Base-by-base conservation (phyloP, 495 filamentous ascomycete genomes). In the Neurospora hispaniola region DNA sequence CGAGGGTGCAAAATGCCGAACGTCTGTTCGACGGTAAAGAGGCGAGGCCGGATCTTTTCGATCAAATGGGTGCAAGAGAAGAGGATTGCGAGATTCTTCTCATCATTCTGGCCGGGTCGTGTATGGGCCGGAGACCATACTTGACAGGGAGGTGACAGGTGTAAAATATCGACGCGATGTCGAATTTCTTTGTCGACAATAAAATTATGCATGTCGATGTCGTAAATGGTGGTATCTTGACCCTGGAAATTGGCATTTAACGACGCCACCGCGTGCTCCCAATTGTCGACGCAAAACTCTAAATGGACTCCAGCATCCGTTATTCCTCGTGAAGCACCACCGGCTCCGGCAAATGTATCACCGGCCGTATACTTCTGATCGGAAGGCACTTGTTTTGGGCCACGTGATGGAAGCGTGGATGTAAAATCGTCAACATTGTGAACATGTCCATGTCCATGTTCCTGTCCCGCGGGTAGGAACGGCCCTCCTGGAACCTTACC, bases 1-100 rank as follows among this genome's bases (percentile, higher is more conserved):
- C 87, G 79, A 2, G 84, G 76, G 40, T 88, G 81, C 4, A 86
- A 73, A 9, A 89, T 82, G 0, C 93, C 94, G 66, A 87, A 89
- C 0, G 95, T 97, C 74, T 98, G 92, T 74, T 99, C 96, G 12
- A 98, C 81, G 0, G 94, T 99, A 3, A 92, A 88, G 0, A 97
- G 73, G 0, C 94, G 85, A 0, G 95, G 93, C 5, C 85, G 89
- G 0, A 85, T 76, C 31, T 86, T 87, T 20, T 84, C 76, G 1
- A 97, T 79, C 0, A 96, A 79, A 11, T 87, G 78, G 0, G 79
- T 78, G 6, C 91, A 88, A 0, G 89, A 88, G 75, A 91, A 94
- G 0, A 95, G 81, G 1, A 90, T 88, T 0, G 90, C 90, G 0
- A 88, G 88, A 72, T 97, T 97, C 7, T 80, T 83, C 3, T 94